Conservation (phyloP, 2,329 filamentous ascomycete species). For the Mycosphaerella arachidis region DNA sequence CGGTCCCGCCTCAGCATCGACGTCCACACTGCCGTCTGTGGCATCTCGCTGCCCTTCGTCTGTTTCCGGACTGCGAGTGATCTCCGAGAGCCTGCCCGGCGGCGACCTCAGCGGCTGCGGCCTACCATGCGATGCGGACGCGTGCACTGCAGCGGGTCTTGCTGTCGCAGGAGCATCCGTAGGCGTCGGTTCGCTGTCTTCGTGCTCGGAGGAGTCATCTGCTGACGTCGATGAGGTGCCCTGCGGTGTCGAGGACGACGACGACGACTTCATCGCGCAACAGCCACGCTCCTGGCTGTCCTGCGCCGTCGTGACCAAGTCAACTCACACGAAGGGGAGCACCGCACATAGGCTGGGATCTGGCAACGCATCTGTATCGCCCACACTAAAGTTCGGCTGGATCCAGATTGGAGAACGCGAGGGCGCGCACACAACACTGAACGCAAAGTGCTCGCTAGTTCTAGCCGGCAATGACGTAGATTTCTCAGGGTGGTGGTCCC, state of each 20-base stretch:
- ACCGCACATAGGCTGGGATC: neutral
- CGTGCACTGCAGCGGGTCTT: constrained; percentile 3
- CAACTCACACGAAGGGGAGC: constrained; percentile 5
- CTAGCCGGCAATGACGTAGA: neutral
- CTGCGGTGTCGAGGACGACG: constrained; percentile 11
- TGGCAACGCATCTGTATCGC: neutral
- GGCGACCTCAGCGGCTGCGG: constrained; percentile 20
- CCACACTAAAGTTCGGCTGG: neutral
- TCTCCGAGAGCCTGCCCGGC: constrained; percentile 10
- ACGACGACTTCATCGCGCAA: constrained; percentile 19
- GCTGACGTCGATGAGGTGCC: constrained; percentile 6
- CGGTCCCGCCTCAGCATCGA: constrained; percentile 5
- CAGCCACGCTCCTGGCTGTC: constrained; percentile 6
- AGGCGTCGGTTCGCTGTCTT: constrained; percentile 19
- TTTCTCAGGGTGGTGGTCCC: neutral
- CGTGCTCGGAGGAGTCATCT: constrained; percentile 17
- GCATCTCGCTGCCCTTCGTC: neutral
- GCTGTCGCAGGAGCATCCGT: constrained; percentile 7
- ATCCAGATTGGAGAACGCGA: neutral
- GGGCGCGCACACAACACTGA: neutral
- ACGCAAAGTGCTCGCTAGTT: neutral
- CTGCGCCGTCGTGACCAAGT: constrained; percentile 5
- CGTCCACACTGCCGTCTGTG: constrained; percentile 9
- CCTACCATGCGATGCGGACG: constrained; percentile 5
- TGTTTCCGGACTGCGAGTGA: constrained; percentile 4